A percentile compares a stretch with the other conserved stretches of the same genome.
phyloP scores from a whole-genome alignment of 768 basidiomycete species.

The Tricholoma saponaceum region DNA sequence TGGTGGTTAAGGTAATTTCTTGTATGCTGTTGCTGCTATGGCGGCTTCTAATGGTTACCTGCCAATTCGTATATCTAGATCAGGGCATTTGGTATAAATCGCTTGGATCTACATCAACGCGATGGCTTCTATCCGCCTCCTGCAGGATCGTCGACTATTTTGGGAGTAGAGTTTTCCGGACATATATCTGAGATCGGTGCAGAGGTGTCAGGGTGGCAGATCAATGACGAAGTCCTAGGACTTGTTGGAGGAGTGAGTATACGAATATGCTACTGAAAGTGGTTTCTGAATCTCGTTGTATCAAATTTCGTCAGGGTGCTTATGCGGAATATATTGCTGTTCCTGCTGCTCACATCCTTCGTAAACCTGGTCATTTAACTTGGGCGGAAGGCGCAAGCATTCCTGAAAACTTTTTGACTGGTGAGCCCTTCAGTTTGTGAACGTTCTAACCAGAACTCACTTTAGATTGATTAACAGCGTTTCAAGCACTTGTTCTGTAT shows the following conservation, averaged over 20 bases:
- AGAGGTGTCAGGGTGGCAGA: constrained; percentile 47
- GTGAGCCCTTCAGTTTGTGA: constrained; percentile 26
- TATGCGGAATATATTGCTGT: constrained; percentile 85
- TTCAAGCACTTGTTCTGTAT: constrained; percentile 52
- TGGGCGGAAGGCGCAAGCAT: constrained; percentile 87
- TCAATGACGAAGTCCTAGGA: constrained; percentile 75
- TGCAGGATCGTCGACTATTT: constrained; percentile 65
- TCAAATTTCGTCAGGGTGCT: constrained; percentile 56
- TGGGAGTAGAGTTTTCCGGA: constrained; percentile 89
- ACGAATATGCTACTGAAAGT: background rate
- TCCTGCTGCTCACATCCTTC: constrained; percentile 60
- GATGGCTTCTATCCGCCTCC: constrained; percentile 76
- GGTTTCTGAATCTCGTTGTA: constrained; percentile 5
- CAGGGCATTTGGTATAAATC: constrained; percentile 83
- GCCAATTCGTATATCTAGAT: constrained; percentile 40
- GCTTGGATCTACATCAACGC: constrained; percentile 78
- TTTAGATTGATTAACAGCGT: constrained; percentile 27
- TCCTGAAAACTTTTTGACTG: constrained; percentile 87
- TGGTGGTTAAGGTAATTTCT: constrained; percentile 72
- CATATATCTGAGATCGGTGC: constrained; percentile 50
- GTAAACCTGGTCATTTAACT: constrained; percentile 69
- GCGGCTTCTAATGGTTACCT: background rate
- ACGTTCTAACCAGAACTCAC: background rate
- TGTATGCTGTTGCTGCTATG: background rate
- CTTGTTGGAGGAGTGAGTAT: constrained; percentile 70